A percentile compares a stretch with the other conserved stretches of the same genome.
Conservation (phyloP, 768 basidiomycete genomes). For the Phlebiopsis gigantea region DNA sequence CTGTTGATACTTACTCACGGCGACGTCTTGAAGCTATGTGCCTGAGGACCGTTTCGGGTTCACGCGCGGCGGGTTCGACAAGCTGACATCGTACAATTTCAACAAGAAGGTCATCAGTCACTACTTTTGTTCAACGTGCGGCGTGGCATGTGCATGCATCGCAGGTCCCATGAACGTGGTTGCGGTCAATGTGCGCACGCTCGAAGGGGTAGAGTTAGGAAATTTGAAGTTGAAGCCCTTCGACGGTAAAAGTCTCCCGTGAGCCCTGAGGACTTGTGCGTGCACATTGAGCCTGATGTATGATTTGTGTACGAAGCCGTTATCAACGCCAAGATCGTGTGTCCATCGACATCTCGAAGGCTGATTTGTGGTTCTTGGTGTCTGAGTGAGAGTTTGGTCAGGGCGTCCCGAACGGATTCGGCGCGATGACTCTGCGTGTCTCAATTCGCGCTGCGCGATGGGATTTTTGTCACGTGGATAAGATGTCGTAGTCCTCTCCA, state of each 20-base stretch:
- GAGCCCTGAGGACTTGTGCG: no score
- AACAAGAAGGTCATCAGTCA: neutral
- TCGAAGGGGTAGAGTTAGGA: neutral
- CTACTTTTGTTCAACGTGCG: slow-evolving; percentile 1
- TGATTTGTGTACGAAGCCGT: no score
- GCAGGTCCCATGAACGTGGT: neutral
- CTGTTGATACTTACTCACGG: neutral
- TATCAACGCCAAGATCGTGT: neutral
- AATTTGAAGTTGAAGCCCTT: neutral
- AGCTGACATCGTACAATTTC: slow-evolving; percentile 1
- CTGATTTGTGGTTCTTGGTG: no score
- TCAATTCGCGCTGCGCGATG: no score
- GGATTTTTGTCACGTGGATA: no score
- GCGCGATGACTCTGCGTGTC: no score
- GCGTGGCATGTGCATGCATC: neutral
- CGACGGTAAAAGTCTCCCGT: neutral
- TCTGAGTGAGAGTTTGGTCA: no score
- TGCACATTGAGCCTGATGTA: no score
- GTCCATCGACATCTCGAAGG: no score
- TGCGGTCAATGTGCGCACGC: neutral
- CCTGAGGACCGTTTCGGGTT: neutral
- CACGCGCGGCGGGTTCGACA: neutral
- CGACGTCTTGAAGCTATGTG: neutral
- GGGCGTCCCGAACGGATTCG: no score
- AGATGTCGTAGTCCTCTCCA: no score